A percentile compares a stretch with the other conserved stretches of the same genome.
Evolutionary conservation across 257 asterid genomes (phyloP).

Genomic region (Solanum appendiculatum): DNA sequence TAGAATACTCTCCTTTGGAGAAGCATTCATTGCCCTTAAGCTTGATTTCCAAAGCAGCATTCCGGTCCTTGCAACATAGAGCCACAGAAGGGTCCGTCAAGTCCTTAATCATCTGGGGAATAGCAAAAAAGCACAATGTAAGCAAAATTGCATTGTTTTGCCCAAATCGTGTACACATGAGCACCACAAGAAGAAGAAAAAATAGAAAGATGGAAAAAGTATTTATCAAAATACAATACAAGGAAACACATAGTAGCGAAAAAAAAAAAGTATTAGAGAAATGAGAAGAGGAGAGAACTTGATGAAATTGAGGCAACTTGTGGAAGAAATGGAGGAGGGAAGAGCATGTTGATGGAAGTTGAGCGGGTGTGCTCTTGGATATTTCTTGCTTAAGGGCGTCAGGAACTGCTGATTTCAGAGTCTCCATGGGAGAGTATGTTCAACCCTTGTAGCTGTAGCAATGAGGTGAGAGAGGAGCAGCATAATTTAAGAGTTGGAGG

Average conservation of each 20-base stretch:
- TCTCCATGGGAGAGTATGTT: constrained; percentile 45
- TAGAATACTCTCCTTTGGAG: constrained; percentile 55
- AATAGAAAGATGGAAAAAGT: not conserved
- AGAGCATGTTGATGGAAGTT: constrained; percentile 50
- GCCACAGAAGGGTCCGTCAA: constrained; percentile 57
- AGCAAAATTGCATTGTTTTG: not conserved
- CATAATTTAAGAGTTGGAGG: no score
- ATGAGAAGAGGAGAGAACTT: constrained; percentile 18
- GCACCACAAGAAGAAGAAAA: not conserved
- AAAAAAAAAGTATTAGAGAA: not conserved
- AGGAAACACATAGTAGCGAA: not conserved
- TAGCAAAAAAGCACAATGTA: not conserved
- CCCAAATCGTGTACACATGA: not conserved
- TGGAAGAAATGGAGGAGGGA: constrained; percentile 58
- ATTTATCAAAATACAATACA: not conserved
- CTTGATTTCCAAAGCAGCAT: constrained; percentile 64
- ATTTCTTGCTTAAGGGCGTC: constrained; percentile 37
- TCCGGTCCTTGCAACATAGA: constrained; percentile 63
- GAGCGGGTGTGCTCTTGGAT: constrained; percentile 28
- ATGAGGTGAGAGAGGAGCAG: not conserved
- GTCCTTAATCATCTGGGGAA: constrained; percentile 53
- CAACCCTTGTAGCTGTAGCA: not conserved
- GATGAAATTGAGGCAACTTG: constrained; percentile 54
- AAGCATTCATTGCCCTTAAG: constrained; percentile 68
- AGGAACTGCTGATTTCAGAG: constrained; percentile 68